A percentile compares a stretch with the other conserved stretches of the same genome.
phyloP scores from a whole-genome alignment of 1,284 basidiomycete genomes.

The Omphalotus olearius region DNA sequence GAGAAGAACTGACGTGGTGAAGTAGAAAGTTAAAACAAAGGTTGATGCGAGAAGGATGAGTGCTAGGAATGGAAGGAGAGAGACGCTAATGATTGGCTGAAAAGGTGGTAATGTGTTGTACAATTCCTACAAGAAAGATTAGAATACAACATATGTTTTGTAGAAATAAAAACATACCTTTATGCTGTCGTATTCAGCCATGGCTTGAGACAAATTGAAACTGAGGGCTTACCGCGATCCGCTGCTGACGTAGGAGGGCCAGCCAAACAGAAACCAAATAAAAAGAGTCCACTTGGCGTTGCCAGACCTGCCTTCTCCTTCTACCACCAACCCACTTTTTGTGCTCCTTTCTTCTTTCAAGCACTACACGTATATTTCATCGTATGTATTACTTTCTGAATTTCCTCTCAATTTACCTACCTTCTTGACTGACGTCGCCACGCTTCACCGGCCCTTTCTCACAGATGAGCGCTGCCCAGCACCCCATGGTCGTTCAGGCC shows the following conservation, averaged over 20 bases:
- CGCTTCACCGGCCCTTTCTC: constrained; percentile 11
- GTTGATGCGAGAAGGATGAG: constrained; percentile 68
- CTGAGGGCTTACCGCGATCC: no score
- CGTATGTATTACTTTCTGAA: constrained; percentile 9
- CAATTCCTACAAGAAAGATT: constrained; percentile 26
- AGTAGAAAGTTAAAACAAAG: constrained; percentile 83
- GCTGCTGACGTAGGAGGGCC: no score
- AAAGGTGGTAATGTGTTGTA: constrained; percentile 52
- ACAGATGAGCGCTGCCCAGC: constrained; percentile 70
- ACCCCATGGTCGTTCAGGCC: constrained; percentile 80
- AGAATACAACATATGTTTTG: constrained; percentile 4
- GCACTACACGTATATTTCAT: constrained; percentile 10
- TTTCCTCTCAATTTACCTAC: constrained; percentile 3
- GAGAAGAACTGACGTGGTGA: constrained; percentile 68
- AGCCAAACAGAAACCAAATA: no score
- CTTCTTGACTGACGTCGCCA: constrained; percentile 2
- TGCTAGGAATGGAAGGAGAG: constrained; percentile 69
- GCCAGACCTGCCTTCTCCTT: no score
- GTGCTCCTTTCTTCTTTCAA: no score
- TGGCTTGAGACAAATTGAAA: constrained; percentile 20
- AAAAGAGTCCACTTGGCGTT: neutral
- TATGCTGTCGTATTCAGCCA: constrained; percentile 33
- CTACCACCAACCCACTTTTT: no score
- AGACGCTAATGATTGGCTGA: constrained; percentile 60
- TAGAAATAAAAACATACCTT: constrained; percentile 23